These are phyloP conservation scores for Volvariella surrecta DNA, from an alignment of 1,284 basidiomycete species.

Conservation along the genomic window DNA sequence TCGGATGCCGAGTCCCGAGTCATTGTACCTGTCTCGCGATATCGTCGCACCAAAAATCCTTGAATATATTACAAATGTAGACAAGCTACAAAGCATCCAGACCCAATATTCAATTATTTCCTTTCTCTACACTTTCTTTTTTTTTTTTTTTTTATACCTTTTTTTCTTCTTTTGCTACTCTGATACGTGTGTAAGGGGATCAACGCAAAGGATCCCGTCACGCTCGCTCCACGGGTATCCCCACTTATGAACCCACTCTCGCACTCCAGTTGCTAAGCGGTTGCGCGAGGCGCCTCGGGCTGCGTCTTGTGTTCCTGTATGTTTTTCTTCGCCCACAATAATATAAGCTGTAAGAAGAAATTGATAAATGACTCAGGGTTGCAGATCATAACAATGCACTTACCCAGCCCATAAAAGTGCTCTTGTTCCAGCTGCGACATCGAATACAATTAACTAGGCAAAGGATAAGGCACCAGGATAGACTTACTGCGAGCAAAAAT, in stretches of 20 bases:
- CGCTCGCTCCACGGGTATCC: constrained; percentile 94
- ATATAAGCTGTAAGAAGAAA: constrained; percentile 56
- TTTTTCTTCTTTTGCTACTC: constrained; percentile 20
- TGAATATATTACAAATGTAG: neutral
- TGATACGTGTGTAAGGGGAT: constrained; percentile 66
- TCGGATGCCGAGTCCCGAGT: too few species aligned
- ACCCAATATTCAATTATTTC: neutral
- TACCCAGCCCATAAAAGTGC: constrained; percentile 77
- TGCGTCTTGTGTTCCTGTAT: constrained; percentile 82
- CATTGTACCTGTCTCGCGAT: too few species aligned
- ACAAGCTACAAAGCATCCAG: neutral
- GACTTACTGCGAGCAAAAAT: constrained; percentile 78
- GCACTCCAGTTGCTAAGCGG: constrained; percentile 76
- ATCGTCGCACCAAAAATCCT: too few species aligned
- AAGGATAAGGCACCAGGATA: constrained; percentile 6
- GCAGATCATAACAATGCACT: constrained; percentile 17
- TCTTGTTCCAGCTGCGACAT: constrained; percentile 71
- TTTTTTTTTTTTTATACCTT: constrained; percentile 3
- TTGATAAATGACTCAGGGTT: constrained; percentile 4
- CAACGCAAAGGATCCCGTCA: constrained; percentile 85
- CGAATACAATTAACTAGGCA: constrained; percentile 4
- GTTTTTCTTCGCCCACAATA: constrained; percentile 93
- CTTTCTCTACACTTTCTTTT: neutral
- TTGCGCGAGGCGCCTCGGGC: constrained; percentile 74
- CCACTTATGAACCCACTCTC: constrained; percentile 88